Evolutionary conservation across 2,329 filamentous ascomycete species (phyloP).

Genomic region (Apiospora sp.): DNA sequence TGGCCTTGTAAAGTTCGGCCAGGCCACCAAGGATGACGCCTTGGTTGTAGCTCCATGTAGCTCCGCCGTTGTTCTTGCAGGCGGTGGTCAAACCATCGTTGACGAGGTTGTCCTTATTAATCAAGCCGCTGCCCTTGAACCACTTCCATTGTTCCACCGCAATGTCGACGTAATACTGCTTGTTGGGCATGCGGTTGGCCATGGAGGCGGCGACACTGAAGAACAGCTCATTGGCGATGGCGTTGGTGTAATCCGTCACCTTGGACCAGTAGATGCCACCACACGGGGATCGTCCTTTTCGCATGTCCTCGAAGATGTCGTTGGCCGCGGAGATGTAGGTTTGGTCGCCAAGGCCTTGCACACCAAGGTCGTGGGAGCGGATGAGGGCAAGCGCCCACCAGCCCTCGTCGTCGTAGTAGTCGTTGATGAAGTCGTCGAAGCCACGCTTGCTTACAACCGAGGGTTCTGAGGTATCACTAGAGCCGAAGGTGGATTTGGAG

Average conservation of each 20-base stretch:
- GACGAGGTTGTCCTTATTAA: constrained; percentile 57
- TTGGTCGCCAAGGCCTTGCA: constrained; percentile 39
- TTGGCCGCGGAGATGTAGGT: constrained; percentile 58
- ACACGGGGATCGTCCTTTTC: constrained; percentile 52
- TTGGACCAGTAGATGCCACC: constrained; percentile 67
- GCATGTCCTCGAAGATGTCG: constrained; percentile 61
- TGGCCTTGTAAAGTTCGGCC: constrained; percentile 57
- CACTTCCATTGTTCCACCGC: constrained; percentile 60
- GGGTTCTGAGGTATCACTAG: not conserved
- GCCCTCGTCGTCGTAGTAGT: constrained; percentile 68
- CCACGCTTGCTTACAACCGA: constrained; percentile 41
- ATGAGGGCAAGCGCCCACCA: constrained; percentile 70
- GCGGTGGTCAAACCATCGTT: constrained; percentile 59
- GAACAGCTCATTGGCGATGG: constrained; percentile 64
- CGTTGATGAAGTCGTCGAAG: constrained; percentile 58
- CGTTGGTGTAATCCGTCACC: constrained; percentile 57
- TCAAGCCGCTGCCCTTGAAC: constrained; percentile 59
- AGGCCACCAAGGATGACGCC: constrained; percentile 62
- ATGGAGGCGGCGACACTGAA: constrained; percentile 60
- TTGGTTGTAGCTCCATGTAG: constrained; percentile 60
- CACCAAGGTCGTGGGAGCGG: constrained; percentile 57
- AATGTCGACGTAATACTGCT: constrained; percentile 52
- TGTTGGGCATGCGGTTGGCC: constrained; percentile 54
- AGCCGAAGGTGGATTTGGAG: not conserved
- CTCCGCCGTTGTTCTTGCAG: constrained; percentile 57